Conservation (phyloP, 352 stramenopile species). For the Peronospora tabacina region DNA sequence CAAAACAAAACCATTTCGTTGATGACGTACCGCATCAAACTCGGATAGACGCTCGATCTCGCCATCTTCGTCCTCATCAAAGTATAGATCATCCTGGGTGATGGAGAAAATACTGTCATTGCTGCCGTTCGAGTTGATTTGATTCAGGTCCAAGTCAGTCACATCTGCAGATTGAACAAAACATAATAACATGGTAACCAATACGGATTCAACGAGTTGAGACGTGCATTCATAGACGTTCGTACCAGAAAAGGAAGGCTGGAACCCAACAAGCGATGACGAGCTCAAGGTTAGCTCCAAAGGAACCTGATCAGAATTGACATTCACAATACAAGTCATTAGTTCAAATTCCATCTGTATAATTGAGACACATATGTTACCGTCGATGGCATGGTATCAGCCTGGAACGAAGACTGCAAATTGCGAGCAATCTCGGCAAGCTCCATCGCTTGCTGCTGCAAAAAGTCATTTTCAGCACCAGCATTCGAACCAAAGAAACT, state of each 20-base stretch:
- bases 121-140: conserved; percentile 44
- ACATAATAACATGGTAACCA: conserved; percentile 1
- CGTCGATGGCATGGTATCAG: conserved; percentile 19
- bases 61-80: conserved; percentile 35
- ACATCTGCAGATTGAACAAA: conserved; percentile 10
- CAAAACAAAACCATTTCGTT: background rate
- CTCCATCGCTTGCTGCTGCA: conserved; percentile 58
- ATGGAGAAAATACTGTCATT: conserved; percentile 48
- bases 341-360: background rate
- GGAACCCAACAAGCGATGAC: conserved; percentile 23
- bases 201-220: background rate
- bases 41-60: conserved; percentile 61
- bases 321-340: conserved; percentile 1
- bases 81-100: conserved; percentile 40
- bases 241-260: conserved; percentile 28
- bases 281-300: conserved; percentile 29
- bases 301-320: conserved; percentile 6
- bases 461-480: conserved; percentile 31
- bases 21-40: conserved; percentile 53
- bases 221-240: background rate
- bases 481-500: conserved; percentile 15
- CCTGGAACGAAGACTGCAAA: conserved; percentile 44
- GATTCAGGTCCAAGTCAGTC: conserved; percentile 33
- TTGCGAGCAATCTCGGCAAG: conserved; percentile 55
- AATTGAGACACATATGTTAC: background rate